A percentile compares a stretch with the other conserved stretches of the same genome.
phyloP scores from a whole-genome alignment of 2,329 filamentous ascomycete species.

The Chaetomiaceae sp. region DNA sequence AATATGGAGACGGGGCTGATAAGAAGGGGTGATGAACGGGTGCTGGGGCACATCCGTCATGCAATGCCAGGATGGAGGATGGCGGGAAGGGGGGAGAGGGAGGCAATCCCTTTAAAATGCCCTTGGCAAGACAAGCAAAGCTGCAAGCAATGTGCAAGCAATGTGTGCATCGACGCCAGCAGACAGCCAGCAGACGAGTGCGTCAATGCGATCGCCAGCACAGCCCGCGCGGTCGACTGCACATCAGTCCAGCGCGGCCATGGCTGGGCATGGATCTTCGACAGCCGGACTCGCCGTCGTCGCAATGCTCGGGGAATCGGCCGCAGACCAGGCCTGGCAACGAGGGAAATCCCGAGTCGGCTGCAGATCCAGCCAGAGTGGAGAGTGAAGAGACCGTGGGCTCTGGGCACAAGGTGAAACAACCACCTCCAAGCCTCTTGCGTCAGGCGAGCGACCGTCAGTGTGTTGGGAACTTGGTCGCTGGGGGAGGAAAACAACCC shows the following conservation, averaged over 20 bases:
- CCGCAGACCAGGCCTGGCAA: background rate
- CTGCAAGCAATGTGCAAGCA: too few relatives aligned
- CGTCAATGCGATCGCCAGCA: slow-evolving; percentile 13
- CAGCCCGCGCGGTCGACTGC: slow-evolving; percentile 10
- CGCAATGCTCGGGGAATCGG: background rate
- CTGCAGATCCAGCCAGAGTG: too few relatives aligned
- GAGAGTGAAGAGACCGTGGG: too few relatives aligned
- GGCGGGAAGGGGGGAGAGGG: background rate
- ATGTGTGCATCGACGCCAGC: too few relatives aligned
- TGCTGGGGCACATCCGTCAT: slow-evolving; percentile 11
- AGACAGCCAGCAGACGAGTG: background rate
- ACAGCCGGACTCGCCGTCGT: background rate
- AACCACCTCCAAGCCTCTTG: slow-evolving; percentile 1
- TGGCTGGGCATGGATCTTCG: background rate
- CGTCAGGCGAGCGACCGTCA: background rate
- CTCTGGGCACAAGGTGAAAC: too few relatives aligned
- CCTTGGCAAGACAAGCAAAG: too few relatives aligned
- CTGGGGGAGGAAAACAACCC: too few relatives aligned
- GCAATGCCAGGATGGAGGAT: slow-evolving; percentile 4
- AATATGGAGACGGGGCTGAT: background rate
- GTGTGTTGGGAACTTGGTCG: background rate
- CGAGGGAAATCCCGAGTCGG: background rate
- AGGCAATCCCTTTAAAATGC: slow-evolving; percentile 7
- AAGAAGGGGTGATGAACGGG: slow-evolving; percentile 6
- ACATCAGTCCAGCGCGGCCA: slow-evolving; percentile 12